Evolutionary conservation across 495 filamentous ascomycete genomes (phyloP), one percentile per base, ranked within the genome.

Genomic region (Hypomontagnella submonticulosa): DNA sequence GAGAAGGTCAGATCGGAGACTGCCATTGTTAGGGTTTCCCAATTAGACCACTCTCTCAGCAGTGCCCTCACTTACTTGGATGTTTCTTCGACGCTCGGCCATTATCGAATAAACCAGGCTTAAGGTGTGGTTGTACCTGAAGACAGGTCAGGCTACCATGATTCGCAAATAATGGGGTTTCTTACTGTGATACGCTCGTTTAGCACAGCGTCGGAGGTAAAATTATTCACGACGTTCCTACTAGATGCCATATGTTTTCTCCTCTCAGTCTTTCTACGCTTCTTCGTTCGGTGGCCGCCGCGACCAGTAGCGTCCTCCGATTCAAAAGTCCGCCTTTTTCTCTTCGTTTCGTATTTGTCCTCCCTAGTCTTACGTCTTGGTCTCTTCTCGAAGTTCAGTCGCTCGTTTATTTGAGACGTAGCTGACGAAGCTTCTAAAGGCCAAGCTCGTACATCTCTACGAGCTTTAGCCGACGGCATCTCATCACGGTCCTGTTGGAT

Each of bases 81-180:
- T 23, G 83, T 53, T 59, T 84, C 41, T 83, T 85, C 9, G 90
- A 92, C 23, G 84, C 79, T 49, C 83, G 85, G 1, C 89, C 89
- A 69, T 88, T 93, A 19, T 83, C 85, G 73, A 94, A 94, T 5
- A 95, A 75, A 0, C 91, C 92, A 69, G 80, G 73, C 37, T 70
- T 78, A 44, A 77, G 74, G 66, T 69, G 74, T 66, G 79, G 86
- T 41, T 80, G 82, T 16, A 89, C 78, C 89, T 92, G 52, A 70
- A 20, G 56, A 53, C 49, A 71, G 50, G 73, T 76, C 56, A 75
- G 60, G 46, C 48, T n/a, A 56, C 32, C 20, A 40, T 46, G 36
- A 36, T 2, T 51, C 8, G 10, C 15, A 33, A n/a, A 6, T 19
- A 65, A 47, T 7, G 2, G 33, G n/a, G 20, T 23, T 2, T 43